phyloP scores from a whole-genome alignment of 805 yeast genomes.

The Candida chauliodis region DNA sequence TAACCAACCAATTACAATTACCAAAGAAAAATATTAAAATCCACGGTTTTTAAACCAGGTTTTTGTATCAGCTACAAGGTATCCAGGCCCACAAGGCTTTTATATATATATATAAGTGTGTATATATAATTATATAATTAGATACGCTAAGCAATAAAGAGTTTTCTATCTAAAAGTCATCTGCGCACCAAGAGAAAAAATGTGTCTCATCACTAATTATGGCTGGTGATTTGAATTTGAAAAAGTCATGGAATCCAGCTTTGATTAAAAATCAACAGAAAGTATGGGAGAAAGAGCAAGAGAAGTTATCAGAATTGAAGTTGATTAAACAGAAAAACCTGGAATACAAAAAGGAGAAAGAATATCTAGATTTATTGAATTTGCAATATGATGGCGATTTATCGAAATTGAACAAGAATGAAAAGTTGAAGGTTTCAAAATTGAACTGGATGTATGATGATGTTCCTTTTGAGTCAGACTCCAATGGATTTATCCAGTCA shows the following conservation, averaged over 20 bases:
- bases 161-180: too few relatives aligned
- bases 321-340: slow-evolving; percentile 58
- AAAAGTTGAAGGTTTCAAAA: slow-evolving; percentile 39
- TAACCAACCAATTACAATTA: slow-evolving; percentile 79
- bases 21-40: slow-evolving; percentile 96
- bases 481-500: slow-evolving; percentile 34
- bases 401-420: slow-evolving; percentile 26
- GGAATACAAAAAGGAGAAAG: slow-evolving; percentile 62
- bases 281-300: slow-evolving; percentile 81
- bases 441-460: slow-evolving; percentile 88
- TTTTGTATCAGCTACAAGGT: too few relatives aligned
- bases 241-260: slow-evolving; percentile 97
- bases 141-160: too few relatives aligned
- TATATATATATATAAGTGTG: too few relatives aligned
- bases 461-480: slow-evolving; percentile 34
- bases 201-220: too few relatives aligned
- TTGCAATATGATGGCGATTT: slow-evolving; percentile 38
- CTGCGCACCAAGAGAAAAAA: too few relatives aligned
- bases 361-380: slow-evolving; percentile 51
- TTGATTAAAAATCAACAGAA: slow-evolving; percentile 77
- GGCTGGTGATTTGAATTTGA: slow-evolving; percentile 81
- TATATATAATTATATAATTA: too few relatives aligned
- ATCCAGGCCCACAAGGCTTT: too few relatives aligned
- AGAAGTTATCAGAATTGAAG: slow-evolving; percentile 65
- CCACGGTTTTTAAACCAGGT: slow-evolving; percentile 88